phyloP scores from a whole-genome alignment of 768 basidiomycete genomes.

The Favolaschia claudopus region DNA sequence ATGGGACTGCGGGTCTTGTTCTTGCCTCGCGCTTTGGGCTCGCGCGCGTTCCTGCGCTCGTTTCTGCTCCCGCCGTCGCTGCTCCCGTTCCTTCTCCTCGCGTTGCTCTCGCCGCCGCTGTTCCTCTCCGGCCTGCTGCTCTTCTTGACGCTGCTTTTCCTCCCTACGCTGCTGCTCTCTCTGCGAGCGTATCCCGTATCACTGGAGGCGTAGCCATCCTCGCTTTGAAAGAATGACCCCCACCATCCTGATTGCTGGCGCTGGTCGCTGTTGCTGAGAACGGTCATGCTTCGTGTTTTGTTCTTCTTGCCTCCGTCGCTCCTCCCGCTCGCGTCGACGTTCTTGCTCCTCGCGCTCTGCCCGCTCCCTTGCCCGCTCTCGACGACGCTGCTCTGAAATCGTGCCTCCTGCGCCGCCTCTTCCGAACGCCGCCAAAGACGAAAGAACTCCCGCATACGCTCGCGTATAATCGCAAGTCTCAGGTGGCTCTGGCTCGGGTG shows the following conservation, averaged over 20 bases:
- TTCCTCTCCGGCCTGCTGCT: neutral
- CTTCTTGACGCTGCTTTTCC: no score
- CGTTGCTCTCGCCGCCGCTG: neutral
- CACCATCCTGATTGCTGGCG: no score
- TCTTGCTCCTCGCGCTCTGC: neutral
- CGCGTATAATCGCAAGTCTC: neutral
- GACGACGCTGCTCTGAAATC: neutral
- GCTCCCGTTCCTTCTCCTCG: neutral
- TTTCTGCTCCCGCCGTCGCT: neutral
- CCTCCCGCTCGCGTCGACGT: no score
- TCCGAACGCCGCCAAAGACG: neutral
- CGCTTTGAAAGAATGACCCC: no score
- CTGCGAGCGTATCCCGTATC: no score
- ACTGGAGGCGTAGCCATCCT: no score
- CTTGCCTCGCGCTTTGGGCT: neutral
- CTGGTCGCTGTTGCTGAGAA: no score
- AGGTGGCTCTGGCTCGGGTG: neutral
- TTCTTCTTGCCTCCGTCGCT: no score
- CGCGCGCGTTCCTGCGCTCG: no score
- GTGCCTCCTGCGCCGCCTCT: neutral
- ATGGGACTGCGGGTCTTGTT: neutral
- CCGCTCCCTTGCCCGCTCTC: neutral
- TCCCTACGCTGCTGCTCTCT: no score
- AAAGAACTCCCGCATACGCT: slow-evolving; percentile 6
- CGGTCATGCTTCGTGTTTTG: no score